A percentile compares a stretch with the other conserved stretches of the same genome.
phyloP scores from a whole-genome alignment of 176 grass and related monocot species.

The Musa schizocarpa region DNA sequence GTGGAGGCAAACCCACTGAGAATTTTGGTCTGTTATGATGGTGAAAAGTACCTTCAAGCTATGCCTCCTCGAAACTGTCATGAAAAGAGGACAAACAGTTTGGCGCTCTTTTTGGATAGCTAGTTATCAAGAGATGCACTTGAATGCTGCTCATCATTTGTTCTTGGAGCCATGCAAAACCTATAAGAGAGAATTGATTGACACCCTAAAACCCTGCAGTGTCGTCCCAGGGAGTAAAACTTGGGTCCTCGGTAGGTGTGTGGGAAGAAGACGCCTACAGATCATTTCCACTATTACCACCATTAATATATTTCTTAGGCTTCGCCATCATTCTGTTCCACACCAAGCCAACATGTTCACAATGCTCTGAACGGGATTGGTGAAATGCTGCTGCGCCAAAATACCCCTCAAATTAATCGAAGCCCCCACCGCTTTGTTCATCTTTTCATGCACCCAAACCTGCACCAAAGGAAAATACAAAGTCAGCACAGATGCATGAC shows the following conservation, averaged over 20 bases:
- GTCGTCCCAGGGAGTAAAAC: too few relatives aligned
- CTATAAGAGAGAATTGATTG: not conserved
- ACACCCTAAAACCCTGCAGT: not conserved
- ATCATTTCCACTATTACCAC: not conserved
- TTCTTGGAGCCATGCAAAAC: conserved; percentile 22
- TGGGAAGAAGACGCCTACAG: too few relatives aligned
- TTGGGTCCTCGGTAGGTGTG: too few relatives aligned
- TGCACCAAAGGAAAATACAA: not conserved
- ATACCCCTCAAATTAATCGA: too few relatives aligned
- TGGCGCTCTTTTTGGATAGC: conserved; percentile 15
- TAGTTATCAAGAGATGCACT: conserved; percentile 20
- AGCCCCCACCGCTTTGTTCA: not conserved
- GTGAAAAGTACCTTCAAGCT: conserved; percentile 20
- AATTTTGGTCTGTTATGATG: conserved; percentile 24
- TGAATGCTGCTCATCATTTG: conserved; percentile 14
- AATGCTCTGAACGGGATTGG: too few relatives aligned
- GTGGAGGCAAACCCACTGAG: conserved; percentile 4
- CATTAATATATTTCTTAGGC: not conserved
- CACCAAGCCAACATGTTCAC: not conserved
- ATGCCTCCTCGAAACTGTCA: conserved; percentile 17
- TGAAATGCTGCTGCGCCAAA: too few relatives aligned
- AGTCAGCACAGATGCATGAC: not conserved
- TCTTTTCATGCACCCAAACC: not conserved
- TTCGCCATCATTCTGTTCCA: not conserved
- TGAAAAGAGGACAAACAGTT: not conserved